Conservation (phyloP, 2,329 filamentous ascomycete genomes). For the Neurospora sp. region DNA sequence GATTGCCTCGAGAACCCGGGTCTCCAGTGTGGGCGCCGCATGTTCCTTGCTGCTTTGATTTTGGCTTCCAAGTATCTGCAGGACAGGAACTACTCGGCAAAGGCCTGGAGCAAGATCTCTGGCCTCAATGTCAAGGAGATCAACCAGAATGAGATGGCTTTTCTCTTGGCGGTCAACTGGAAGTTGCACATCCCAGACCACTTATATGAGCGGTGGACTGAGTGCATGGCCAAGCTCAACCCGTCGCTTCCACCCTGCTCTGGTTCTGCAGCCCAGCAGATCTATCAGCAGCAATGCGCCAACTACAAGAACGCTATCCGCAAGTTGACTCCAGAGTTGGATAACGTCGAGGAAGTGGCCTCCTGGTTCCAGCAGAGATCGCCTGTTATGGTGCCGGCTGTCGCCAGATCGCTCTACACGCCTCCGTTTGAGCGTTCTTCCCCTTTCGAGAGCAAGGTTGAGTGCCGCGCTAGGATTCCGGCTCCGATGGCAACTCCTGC, state of each 20-base stretch:
- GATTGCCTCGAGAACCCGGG: constrained; percentile 65
- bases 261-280: constrained; percentile 31
- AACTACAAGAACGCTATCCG: constrained; percentile 53
- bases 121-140: constrained; percentile 90
- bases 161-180: constrained; percentile 85
- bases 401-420: constrained; percentile 35
- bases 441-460: constrained; percentile 27
- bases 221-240: constrained; percentile 79
- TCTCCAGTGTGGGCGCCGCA: constrained; percentile 89
- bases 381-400: constrained; percentile 22
- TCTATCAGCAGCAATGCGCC: constrained; percentile 35
- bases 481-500: constrained; percentile 35
- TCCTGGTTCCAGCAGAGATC: constrained; percentile 18
- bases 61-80: constrained; percentile 96
- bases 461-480: constrained; percentile 16
- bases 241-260: constrained; percentile 52
- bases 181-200: constrained; percentile 86
- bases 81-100: constrained; percentile 93
- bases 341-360: constrained; percentile 47
- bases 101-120: constrained; percentile 98
- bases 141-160: constrained; percentile 92
- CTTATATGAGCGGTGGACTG: constrained; percentile 86
- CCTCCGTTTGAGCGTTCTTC: constrained; percentile 28
- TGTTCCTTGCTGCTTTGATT: constrained; percentile 93
- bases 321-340: constrained; percentile 45